Percentiles rank a stretch among this genome's conserved stretches.
Evolutionary conservation across 2,329 filamentous ascomycete genomes (phyloP).

Genomic region (Fusarium mundagurra): DNA sequence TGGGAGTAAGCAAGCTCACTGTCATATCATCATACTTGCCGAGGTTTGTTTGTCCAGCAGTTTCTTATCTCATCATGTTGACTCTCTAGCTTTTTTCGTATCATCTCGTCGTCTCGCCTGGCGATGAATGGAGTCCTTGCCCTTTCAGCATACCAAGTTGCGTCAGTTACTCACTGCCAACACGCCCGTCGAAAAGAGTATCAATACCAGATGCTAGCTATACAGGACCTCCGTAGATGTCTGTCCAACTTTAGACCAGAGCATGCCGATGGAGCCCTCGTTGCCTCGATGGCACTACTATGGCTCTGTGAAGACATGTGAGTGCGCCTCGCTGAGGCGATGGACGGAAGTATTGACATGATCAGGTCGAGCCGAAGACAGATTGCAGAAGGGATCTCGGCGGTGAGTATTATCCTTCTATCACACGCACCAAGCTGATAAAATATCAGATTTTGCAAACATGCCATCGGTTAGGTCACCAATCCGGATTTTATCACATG

Average conservation of each 20-base stretch:
- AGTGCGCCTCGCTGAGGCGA: not conserved
- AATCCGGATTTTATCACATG: slow-evolving; percentile 8
- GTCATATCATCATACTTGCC: slow-evolving; percentile 21
- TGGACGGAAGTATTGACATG: not conserved
- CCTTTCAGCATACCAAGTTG: slow-evolving; percentile 24
- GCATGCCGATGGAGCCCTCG: slow-evolving; percentile 20
- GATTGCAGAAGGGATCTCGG: slow-evolving; percentile 21
- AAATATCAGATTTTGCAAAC: not conserved
- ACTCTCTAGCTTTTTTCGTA: slow-evolving; percentile 18
- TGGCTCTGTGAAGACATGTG: slow-evolving; percentile 30
- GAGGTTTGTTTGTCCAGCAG: not conserved
- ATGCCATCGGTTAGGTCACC: slow-evolving; percentile 4
- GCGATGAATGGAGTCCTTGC: slow-evolving; percentile 26
- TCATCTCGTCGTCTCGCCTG: slow-evolving; percentile 12
- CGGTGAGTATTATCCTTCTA: not conserved
- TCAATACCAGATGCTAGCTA: slow-evolving; percentile 27
- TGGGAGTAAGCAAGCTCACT: slow-evolving; percentile 18
- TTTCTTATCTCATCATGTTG: not conserved
- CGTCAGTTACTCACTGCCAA: slow-evolving; percentile 13
- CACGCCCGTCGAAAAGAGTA: slow-evolving; percentile 25
- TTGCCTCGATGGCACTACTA: slow-evolving; percentile 16
- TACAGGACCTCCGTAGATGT: slow-evolving; percentile 14
- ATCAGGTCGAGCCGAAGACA: slow-evolving; percentile 7
- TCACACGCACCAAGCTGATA: not conserved
- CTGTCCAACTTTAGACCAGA: slow-evolving; percentile 8